Evolutionary conservation across 441 rosid species (phyloP).

Genomic region (Erysimum cheiri): DNA sequence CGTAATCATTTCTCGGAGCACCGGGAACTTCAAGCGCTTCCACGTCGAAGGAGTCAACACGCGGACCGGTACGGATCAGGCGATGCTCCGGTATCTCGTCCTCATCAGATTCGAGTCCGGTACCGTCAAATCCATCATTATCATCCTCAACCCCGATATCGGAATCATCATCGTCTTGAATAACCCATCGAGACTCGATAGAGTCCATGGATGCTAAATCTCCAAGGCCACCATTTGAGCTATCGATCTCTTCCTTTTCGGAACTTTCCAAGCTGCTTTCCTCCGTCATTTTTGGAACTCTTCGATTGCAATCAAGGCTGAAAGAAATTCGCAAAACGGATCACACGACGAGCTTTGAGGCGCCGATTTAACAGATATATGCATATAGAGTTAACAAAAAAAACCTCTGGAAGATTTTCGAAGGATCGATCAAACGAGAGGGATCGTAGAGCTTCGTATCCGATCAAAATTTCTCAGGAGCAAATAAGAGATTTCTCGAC

Average conservation of each 20-base stretch:
- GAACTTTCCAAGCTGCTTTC: constrained; percentile 48
- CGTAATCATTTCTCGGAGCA: constrained; percentile 71
- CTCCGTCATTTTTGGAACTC: constrained; percentile 47
- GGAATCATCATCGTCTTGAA: constrained; percentile 85
- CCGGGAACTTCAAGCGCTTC: constrained; percentile 97
- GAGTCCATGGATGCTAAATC: constrained; percentile 74
- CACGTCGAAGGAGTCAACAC: constrained; percentile 89
- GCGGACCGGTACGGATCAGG: constrained; percentile 88
- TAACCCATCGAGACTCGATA: constrained; percentile 91
- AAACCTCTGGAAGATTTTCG: constrained; percentile 7
- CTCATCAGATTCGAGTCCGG: constrained; percentile 74
- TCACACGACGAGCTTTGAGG: constrained; percentile 20
- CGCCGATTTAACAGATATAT: not conserved
- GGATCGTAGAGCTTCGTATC: constrained; percentile 33
- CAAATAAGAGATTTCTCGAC: constrained; percentile 14
- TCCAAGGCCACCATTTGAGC: constrained; percentile 42
- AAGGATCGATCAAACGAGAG: constrained; percentile 19
- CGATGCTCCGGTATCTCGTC: constrained; percentile 77
- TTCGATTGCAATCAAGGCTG: constrained; percentile 30
- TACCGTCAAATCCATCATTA: constrained; percentile 43
- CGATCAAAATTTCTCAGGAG: constrained; percentile 1
- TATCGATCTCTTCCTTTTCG: constrained; percentile 57
- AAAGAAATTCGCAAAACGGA: constrained; percentile 16
- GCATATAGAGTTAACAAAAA: not conserved
- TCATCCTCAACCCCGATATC: constrained; percentile 60